Conservation (phyloP, 2,329 filamentous ascomycete species). For the Gnomoniopsis sp. region DNA sequence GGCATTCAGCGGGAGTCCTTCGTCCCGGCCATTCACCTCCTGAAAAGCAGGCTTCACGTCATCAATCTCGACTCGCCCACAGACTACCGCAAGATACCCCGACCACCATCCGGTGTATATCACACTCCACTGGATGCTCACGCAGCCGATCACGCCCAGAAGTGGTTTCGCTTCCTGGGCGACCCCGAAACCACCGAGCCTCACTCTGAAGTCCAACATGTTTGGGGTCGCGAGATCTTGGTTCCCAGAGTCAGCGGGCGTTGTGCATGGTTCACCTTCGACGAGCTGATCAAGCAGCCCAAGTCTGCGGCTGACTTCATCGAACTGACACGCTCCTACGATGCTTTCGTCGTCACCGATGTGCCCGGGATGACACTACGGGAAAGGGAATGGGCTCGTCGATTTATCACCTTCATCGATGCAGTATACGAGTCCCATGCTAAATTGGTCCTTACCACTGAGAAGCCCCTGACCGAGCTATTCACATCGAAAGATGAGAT, state of each 20-base stretch:
- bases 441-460: constrained; percentile 92
- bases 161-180: constrained; percentile 94
- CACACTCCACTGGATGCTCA: constrained; percentile 80
- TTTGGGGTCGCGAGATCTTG: constrained; percentile 88
- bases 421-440: constrained; percentile 89
- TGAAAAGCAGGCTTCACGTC: constrained; percentile 79
- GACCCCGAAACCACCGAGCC: constrained; percentile 74
- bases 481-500: constrained; percentile 76
- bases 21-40: constrained; percentile 88
- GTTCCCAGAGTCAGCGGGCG: constrained; percentile 86
- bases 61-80: constrained; percentile 94
- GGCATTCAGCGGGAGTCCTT: constrained; percentile 95
- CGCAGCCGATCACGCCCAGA: constrained; percentile 77
- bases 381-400: constrained; percentile 79
- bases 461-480: constrained; percentile 77
- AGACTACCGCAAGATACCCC: constrained; percentile 95
- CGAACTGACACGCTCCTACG: constrained; percentile 84
- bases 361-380: constrained; percentile 88
- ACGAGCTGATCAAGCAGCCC: constrained; percentile 83
- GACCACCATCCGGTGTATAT: constrained; percentile 90
- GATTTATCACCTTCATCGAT: constrained; percentile 98
- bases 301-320: constrained; percentile 94
- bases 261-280: constrained; percentile 87
- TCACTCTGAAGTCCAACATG: constrained; percentile 72
- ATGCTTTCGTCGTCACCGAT: constrained; percentile 87